A percentile compares a stretch with the other conserved stretches of the same genome.
phyloP scores from a whole-genome alignment of 1,284 basidiomycete species.

The Moesziomyces sp. region DNA sequence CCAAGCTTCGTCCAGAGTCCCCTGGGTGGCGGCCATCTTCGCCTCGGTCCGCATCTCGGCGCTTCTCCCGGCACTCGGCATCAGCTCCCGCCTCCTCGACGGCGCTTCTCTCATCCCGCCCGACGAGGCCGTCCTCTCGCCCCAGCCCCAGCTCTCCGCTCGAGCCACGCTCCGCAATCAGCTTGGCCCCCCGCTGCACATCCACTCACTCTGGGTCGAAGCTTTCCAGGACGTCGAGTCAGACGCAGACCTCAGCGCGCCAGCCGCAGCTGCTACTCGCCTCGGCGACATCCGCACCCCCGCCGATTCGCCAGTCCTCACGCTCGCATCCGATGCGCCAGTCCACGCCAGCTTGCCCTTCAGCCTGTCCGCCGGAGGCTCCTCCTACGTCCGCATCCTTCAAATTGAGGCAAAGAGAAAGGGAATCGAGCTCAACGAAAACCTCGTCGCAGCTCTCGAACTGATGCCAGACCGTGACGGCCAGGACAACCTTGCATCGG shows the following conservation, averaged over 20 bases:
- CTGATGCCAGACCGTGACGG: conserved; percentile 26
- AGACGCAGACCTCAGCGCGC: background rate
- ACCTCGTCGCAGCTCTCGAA: conserved; percentile 44
- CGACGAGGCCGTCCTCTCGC: conserved; percentile 5
- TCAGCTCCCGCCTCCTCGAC: conserved; percentile 44
- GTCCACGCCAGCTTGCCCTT: conserved; percentile 51
- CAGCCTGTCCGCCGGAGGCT: conserved; percentile 46
- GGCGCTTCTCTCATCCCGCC: conserved; percentile 47
- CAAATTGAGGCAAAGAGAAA: conserved; percentile 37
- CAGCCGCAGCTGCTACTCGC: conserved; percentile 1
- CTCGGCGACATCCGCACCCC: conserved; percentile 49
- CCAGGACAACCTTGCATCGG: background rate
- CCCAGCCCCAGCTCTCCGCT: conserved; percentile 37
- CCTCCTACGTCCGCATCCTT: conserved; percentile 51
- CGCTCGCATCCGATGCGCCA: conserved; percentile 28
- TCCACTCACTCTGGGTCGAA: conserved; percentile 39
- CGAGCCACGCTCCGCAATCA: conserved; percentile 54
- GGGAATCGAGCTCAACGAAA: conserved; percentile 50
- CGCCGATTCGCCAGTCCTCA: conserved; percentile 39
- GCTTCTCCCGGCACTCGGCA: conserved; percentile 45
- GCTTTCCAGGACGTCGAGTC: conserved; percentile 22
- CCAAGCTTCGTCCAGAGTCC: conserved; percentile 25
- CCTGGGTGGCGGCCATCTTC: conserved; percentile 50
- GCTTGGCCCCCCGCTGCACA: conserved; percentile 41
- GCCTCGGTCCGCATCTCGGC: conserved; percentile 30